These are phyloP conservation scores for Colletotrichum neosansevieriae DNA, from an alignment of 2,329 filamentous ascomycete genomes.

Conservation along the genomic window DNA sequence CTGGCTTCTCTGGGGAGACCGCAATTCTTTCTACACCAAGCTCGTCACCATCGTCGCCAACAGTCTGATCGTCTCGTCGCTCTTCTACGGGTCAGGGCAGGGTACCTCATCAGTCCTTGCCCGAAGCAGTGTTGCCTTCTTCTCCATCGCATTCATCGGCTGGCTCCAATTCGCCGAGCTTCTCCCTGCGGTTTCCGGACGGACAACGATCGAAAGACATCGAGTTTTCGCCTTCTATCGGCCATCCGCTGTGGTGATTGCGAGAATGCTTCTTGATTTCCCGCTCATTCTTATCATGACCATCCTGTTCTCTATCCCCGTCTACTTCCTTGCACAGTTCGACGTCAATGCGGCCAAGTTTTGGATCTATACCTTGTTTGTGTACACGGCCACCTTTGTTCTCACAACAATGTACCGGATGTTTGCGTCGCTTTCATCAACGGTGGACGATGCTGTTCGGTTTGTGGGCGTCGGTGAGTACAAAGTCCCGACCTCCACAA, in stretches of 20 bases:
- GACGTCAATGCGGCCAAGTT: conserved; percentile 39
- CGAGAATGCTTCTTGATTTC: conserved; percentile 29
- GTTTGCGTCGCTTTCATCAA: conserved; percentile 69
- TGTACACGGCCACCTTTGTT: conserved; percentile 36
- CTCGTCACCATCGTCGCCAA: conserved; percentile 83
- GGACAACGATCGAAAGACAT: conserved; percentile 36
- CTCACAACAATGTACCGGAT: conserved; percentile 41
- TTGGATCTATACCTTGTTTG: conserved; percentile 34
- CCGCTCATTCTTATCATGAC: conserved; percentile 36
- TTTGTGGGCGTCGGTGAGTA: conserved; percentile 39
- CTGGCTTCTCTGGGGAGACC: conserved; percentile 83
- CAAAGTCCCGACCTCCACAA: rapidly evolving
- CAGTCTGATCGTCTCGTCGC: conserved; percentile 78
- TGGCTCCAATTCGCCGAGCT: conserved; percentile 41
- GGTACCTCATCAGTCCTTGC: conserved; percentile 32
- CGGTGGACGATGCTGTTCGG: conserved; percentile 72
- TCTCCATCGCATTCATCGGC: conserved; percentile 40
- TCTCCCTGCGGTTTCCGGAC: conserved; percentile 25
- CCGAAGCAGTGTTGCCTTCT: conserved; percentile 23
- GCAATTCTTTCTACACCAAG: conserved; percentile 80
- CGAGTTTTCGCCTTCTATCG: conserved; percentile 36
- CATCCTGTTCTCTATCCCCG: conserved; percentile 25
- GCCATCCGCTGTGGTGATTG: conserved; percentile 37
- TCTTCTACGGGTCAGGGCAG: conserved; percentile 77
- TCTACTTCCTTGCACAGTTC: conserved; percentile 36